Evolutionary conservation across 208 protist genomes (phyloP).

Genomic region (Leishmania aethiopica): DNA sequence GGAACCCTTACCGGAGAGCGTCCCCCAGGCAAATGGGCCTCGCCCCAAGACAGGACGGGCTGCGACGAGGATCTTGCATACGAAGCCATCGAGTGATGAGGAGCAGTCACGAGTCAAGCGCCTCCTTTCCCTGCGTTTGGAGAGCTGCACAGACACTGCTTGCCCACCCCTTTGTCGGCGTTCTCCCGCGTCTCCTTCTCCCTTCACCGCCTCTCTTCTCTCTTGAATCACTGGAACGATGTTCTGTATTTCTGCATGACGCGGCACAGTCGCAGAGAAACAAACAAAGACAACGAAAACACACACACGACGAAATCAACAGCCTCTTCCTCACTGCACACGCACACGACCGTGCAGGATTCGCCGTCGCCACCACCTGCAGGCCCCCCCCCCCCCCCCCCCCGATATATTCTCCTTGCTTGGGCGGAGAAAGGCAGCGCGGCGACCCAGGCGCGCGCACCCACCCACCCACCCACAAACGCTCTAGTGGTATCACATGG

Average conservation of each 20-base stretch:
- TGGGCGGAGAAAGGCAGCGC: neutral
- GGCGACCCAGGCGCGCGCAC: neutral
- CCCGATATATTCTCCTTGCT: neutral
- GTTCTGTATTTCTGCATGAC: neutral
- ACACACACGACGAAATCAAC: neutral
- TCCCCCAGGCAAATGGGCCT: conserved; percentile 49
- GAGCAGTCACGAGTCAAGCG: neutral
- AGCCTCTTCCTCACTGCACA: neutral
- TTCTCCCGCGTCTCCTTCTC: neutral
- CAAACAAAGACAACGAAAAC: neutral
- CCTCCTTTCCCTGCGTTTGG: neutral
- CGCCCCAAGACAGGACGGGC: conserved; percentile 1
- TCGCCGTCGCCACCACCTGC: neutral
- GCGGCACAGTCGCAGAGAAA: too few relatives aligned
- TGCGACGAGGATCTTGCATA: conserved; percentile 16
- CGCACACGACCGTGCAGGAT: neutral
- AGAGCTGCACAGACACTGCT: neutral
- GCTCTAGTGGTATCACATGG: neutral
- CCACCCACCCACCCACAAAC: neutral
- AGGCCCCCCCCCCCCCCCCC: neutral
- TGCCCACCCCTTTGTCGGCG: neutral
- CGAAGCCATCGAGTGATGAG: conserved; percentile 12
- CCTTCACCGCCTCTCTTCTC: neutral
- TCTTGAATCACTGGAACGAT: neutral
- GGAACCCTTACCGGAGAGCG: conserved; percentile 70